Base-by-base conservation (phyloP, 2,329 filamentous ascomycete species). In the Cucurbitaria berberidis region DNA sequence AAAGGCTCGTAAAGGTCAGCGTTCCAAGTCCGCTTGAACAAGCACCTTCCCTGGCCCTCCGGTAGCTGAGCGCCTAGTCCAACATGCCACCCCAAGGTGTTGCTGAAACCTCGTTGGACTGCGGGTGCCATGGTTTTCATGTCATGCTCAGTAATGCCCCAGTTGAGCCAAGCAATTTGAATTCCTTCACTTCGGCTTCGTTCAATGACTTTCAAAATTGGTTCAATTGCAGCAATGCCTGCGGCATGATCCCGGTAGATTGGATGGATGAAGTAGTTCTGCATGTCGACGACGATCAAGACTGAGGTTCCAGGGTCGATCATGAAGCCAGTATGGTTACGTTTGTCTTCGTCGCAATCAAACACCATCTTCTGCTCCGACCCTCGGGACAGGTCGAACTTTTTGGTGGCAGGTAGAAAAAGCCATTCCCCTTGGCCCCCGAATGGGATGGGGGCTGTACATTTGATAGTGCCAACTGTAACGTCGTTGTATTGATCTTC, bases 11-110 rank as follows among this genome's bases (percentile, higher is more conserved):
- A 78, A 11, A 78, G 72, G 27, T 76, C 74, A 13, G 75, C 74
- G 41, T 77, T 78, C 76, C 75, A 78, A 2, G 74, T 76, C 10
- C 73, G 73, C 52, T 73, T 74, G 67, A 77, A 77, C 21, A 78
- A 61, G 50, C 75, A 77, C 47, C 75, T 65, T 27, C 76, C 76
- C 57, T 76, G 70, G 46, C 67, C 63, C 26, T 66, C 63, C 19
- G 74, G 74, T 24, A 78, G 66, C 35, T 67, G 61, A 8, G 70
- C 69, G 10, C 76, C 76, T 3, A 78, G 67, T 16, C 74, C 73
- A 8, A 77, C 66, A 53, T 77, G 74, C 75, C 76, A 77, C 11
- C 76, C 76, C 40, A 77, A 59, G 34, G 69, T 70, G 54, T 74
- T 74, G 64, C 74, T 75, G 66, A 78, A 77, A 18, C 73, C 75